phyloP scores from a whole-genome alignment of 83 land plant genomes.

The Diphasiastrum complanatum region DNA sequence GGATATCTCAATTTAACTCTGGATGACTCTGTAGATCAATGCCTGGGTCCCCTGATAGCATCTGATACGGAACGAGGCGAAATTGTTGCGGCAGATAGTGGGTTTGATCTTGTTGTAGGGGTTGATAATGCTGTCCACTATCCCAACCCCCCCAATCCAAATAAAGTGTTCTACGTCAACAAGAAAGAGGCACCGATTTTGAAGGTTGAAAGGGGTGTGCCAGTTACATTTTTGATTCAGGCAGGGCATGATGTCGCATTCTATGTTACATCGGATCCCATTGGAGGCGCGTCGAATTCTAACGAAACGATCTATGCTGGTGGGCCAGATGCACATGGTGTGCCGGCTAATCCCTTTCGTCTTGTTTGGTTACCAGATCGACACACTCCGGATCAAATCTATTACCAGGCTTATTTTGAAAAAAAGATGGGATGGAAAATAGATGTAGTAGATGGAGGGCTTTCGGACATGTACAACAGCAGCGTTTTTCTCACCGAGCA shows the following conservation, averaged over 20 bases:
- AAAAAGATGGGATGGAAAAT: slow-evolving; percentile 98
- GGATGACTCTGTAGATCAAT: slow-evolving; percentile 47
- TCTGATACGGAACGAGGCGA: slow-evolving; percentile 65
- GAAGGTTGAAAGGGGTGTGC: slow-evolving; percentile 92
- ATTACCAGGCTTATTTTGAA: slow-evolving; percentile 65
- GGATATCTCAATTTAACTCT: slow-evolving; percentile 58
- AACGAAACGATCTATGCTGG: slow-evolving; percentile 73
- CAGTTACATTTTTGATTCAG: slow-evolving; percentile 77
- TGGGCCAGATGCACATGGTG: slow-evolving; percentile 77
- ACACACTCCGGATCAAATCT: slow-evolving; percentile 86
- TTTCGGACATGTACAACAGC: slow-evolving; percentile 94
- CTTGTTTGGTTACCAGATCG: slow-evolving; percentile 85
- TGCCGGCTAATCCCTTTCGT: slow-evolving; percentile 62
- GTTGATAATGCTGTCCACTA: slow-evolving; percentile 66
- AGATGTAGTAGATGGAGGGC: slow-evolving; percentile 95
- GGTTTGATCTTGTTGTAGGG: slow-evolving; percentile 54
- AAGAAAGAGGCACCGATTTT: slow-evolving; percentile 88
- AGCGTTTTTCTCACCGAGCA: slow-evolving; percentile 89
- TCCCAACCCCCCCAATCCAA: slow-evolving; percentile 93
- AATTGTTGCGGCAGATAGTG: slow-evolving; percentile 67
- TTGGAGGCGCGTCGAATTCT: slow-evolving; percentile 71
- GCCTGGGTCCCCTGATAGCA: slow-evolving; percentile 81
- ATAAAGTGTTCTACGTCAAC: slow-evolving; percentile 80
- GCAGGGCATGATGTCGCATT: slow-evolving; percentile 97
- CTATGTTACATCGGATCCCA: slow-evolving; percentile 70